These are phyloP conservation scores for Schwanniomyces vanrijiae DNA, from an alignment of 805 yeast genomes.

Conservation along the genomic window DNA sequence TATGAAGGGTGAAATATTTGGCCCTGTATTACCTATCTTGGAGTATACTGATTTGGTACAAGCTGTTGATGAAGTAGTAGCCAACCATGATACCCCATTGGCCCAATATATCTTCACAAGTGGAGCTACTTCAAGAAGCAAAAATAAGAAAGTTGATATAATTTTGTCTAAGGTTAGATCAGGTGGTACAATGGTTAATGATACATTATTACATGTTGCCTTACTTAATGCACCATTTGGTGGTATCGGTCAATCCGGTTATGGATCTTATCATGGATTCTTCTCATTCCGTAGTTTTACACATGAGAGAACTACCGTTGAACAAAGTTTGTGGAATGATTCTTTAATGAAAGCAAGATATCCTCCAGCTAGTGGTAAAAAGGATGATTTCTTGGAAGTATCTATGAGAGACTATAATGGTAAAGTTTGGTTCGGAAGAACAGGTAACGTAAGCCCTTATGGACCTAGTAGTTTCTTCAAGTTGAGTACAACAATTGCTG, in stretches of 20 bases:
- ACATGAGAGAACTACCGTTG: conserved; percentile 67
- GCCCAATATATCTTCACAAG: conserved; percentile 70
- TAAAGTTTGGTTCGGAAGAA: conserved; percentile 39
- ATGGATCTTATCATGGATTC: conserved; percentile 79
- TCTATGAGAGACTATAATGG: conserved; percentile 31
- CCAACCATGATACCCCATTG: conserved; percentile 70
- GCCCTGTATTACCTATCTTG: conserved; percentile 80
- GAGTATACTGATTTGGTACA: conserved; percentile 46
- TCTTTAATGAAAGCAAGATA: conserved; percentile 57
- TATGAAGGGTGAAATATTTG: conserved; percentile 80
- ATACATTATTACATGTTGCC: conserved; percentile 69
- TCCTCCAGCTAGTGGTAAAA: conserved; percentile 53
- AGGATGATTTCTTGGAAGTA: conserved; percentile 27
- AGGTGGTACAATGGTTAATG: conserved; percentile 73
- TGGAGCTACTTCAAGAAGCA: conserved; percentile 42
- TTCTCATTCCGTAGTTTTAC: conserved; percentile 57
- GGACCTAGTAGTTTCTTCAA: conserved; percentile 36
- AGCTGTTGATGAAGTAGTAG: conserved; percentile 44
- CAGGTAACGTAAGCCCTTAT: conserved; percentile 30
- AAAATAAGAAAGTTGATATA: conserved; percentile 40
- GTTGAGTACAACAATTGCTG: conserved; percentile 31
- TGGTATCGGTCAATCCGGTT: conserved; percentile 84
- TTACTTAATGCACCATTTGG: conserved; percentile 80
- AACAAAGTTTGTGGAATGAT: conserved; percentile 68
- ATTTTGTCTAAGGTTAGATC: conserved; percentile 61